Base-by-base conservation (phyloP, 768 basidiomycete genomes). In the Podaxis rugospora region DNA sequence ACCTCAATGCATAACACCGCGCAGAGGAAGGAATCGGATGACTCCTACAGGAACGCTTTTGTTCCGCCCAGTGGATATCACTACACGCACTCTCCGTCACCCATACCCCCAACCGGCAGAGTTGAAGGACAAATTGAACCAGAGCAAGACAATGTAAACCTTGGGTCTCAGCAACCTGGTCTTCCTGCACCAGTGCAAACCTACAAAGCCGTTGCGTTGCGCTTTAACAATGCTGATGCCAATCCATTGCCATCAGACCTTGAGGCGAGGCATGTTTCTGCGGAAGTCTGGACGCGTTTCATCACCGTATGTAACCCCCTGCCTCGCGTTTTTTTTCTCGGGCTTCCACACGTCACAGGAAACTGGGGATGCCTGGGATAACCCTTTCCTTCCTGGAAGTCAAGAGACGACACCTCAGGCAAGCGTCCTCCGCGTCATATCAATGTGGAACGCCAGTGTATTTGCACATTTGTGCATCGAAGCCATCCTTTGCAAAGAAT, bases 341-440 rank as follows among this genome's bases (percentile, higher is more conserved):
- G 10, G 10, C 2, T 21, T n/a, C 21, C 37, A 6, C 5, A 37
- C n/a, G 42, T 44, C 13, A 2, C n/a, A 71, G 70, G 68, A 69
- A 32, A 61, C 56, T 5, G 52, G 51, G 0, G 21, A 36, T 23
- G 65, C 62, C 42, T 71, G 68, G 68, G 64, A 66, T 56, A 66
- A 47, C 3, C 37, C 55, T 7, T 14, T 18, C n/a, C 39, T 44
- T 4, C 36, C 47, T 28, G 18, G 13, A 2, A 18, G n/a, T 28
- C 32, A 28, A 13, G 28, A 53, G n/a, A 59, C 39, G 5, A 51
- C 35, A 27, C 71, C 71, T 18, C 71, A 72, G 51, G 71, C 71
- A 23, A 42, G 25, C 2, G 68, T 67, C 4, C 62, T 64, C 23
- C 55, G 27, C 5, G 27, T 55, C 35, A 46, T 66, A 21, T 51